Evolutionary conservation across 2,329 filamentous ascomycete genomes (phyloP).

Genomic region (Orbilia oligospora): DNA sequence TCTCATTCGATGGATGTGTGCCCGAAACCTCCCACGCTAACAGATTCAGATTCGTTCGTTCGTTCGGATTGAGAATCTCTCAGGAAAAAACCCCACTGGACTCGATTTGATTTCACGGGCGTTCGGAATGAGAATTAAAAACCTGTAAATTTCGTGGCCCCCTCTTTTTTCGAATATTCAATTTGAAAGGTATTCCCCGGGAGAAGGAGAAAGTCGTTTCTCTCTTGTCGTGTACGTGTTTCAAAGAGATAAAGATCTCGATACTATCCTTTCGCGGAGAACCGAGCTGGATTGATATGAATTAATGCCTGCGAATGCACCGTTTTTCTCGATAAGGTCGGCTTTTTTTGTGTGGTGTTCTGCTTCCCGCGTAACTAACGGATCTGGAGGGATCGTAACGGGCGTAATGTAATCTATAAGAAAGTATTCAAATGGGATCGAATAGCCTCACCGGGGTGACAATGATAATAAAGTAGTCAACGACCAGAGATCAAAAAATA

Average conservation of each 20-base stretch:
- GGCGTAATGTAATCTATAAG: slow-evolving; percentile 31
- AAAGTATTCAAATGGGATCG: slow-evolving; percentile 23
- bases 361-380: slow-evolving; percentile 46
- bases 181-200: background rate
- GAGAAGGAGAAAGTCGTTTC: background rate
- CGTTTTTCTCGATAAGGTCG: slow-evolving; percentile 20
- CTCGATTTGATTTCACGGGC: background rate
- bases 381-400: slow-evolving; percentile 21
- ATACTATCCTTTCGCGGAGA: slow-evolving; percentile 32
- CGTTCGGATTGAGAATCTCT: slow-evolving; percentile 29
- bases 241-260: slow-evolving; percentile 1
- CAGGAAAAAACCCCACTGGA: slow-evolving; percentile 11
- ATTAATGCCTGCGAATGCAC: slow-evolving; percentile 4
- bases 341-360: slow-evolving; percentile 48
- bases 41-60: slow-evolving; percentile 1
- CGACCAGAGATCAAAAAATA: background rate
- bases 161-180: background rate
- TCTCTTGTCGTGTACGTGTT: slow-evolving; percentile 23
- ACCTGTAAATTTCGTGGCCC: background rate
- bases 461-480: background rate
- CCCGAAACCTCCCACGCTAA: slow-evolving; percentile 34
- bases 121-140: slow-evolving; percentile 8
- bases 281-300: background rate
- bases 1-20: slow-evolving; percentile 41
- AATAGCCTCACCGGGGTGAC: slow-evolving; percentile 1